These are phyloP conservation scores for Lactarius trivialis DNA, from an alignment of 768 basidiomycete genomes.

Conservation along the genomic window DNA sequence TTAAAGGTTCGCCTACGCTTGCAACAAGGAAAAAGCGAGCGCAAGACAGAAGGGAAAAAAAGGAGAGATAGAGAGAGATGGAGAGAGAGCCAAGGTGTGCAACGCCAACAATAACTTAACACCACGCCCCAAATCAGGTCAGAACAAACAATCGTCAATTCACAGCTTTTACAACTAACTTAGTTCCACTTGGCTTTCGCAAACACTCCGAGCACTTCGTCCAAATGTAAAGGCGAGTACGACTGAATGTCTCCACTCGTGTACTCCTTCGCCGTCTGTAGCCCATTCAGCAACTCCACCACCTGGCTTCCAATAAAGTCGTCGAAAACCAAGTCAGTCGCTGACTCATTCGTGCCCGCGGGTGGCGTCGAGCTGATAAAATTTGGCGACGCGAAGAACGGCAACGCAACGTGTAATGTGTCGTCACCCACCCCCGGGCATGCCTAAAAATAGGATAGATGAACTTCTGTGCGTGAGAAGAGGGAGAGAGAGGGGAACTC, in stretches of 20 bases:
- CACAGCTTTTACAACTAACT: neutral
- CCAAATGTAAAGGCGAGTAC: constrained; percentile 49
- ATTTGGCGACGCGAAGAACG: constrained; percentile 46
- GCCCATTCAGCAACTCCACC: constrained; percentile 46
- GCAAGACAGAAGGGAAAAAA: constrained; percentile 7
- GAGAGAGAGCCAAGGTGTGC: neutral
- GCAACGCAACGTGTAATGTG: constrained; percentile 52
- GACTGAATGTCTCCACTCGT: constrained; percentile 42
- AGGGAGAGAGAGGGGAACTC: constrained; percentile 24
- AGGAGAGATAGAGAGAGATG: neutral
- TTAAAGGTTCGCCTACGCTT: constrained; percentile 16
- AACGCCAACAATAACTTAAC: neutral
- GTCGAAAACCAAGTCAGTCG: constrained; percentile 70
- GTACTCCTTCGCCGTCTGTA: constrained; percentile 47
- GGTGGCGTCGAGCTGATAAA: constrained; percentile 56
- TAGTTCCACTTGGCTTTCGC: constrained; percentile 35
- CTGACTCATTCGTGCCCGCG: constrained; percentile 39
- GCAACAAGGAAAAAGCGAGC: constrained; percentile 16
- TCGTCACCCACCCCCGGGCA: constrained; percentile 79
- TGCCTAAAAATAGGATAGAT: constrained; percentile 31
- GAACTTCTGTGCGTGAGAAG: neutral
- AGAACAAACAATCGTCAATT: neutral
- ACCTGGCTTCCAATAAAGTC: constrained; percentile 56
- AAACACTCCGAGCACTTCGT: constrained; percentile 49
- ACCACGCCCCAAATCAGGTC: neutral